Base-by-base conservation (phyloP, 2,329 filamentous ascomycete genomes). In the Nemania sp. region DNA sequence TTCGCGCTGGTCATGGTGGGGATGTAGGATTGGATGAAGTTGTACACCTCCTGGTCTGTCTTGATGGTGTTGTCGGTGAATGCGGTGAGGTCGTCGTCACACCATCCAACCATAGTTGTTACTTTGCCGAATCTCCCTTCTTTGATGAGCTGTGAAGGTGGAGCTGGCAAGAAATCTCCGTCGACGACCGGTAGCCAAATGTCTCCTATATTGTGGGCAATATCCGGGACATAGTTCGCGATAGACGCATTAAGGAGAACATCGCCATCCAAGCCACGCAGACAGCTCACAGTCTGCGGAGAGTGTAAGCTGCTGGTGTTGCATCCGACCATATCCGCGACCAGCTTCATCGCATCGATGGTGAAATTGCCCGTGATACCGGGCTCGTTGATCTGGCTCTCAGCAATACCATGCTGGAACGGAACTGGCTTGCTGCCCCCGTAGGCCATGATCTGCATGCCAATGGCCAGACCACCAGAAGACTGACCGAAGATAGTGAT, bases 121-220 rank as follows among this genome's bases (percentile, higher is more conserved):
- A 73, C 68, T 36, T 75, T 72, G 36, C 72, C 70, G 57, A 79
- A 77, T 3, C 65, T 65, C 19, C 75, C 74, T 37, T 72, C 62
- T 1, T 60, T 64, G 19, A 77, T 66, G 8, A 79, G 69, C 49
- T 68, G 61, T 6, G 73, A 76, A 1, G 77, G 73, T 5, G 76
- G 63, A 1, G 67, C 72, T 22, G 76, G 76, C n/a, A 80, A 64
- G 59, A 78, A 78, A 59, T 79, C 76, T 12, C 73, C 74, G 53
- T 81, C 78, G 0, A 80, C 75, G 0, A 68, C 72, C 0, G 79
- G 79, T 33, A 76, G 68, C 74, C 77, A 82, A 44, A 79, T 73
- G 49, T 81, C 79, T 11, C 79, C 78, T 34, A 73, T 70, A 57
- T 84, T 83, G 63, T 73, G 60, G 11, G 61, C 64, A 72, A 72